Percentiles rank a stretch among this genome's conserved stretches.
These are phyloP conservation scores for Tulasnella calospora DNA, from an alignment of 768 basidiomycete species.

Conservation along the genomic window DNA sequence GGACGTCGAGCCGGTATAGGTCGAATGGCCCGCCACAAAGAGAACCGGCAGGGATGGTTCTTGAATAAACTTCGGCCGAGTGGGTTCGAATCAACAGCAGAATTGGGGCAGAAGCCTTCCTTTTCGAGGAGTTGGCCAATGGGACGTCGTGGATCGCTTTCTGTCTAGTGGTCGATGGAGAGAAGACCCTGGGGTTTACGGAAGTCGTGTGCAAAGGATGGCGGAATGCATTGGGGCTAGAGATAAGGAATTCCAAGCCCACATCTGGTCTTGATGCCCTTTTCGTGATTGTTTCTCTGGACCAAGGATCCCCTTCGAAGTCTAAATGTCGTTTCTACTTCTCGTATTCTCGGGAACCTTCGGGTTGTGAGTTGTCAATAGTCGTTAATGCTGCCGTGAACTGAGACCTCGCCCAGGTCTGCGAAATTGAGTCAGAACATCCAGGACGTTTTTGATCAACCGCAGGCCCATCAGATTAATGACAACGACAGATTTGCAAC, in stretches of 20 bases:
- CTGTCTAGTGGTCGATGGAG: neutral
- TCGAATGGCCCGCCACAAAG: neutral
- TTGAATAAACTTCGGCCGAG: constrained; percentile 1
- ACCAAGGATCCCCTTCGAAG: neutral
- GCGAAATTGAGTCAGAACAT: neutral
- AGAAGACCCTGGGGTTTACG: neutral
- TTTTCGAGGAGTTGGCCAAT: neutral
- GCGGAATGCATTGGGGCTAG: neutral
- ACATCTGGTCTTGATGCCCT: neutral
- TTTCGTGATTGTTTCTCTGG: neutral
- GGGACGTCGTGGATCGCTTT: neutral
- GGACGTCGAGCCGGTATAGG: neutral
- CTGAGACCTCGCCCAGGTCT: too few species aligned
- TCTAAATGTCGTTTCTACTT: neutral
- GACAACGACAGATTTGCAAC: neutral
- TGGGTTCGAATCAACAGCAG: neutral
- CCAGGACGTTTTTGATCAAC: neutral
- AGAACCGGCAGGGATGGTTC: neutral
- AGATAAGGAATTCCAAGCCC: neutral
- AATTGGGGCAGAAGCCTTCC: constrained; percentile 7
- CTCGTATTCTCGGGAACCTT: constrained; percentile 3
- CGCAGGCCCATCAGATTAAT: neutral
- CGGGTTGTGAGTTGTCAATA: neutral
- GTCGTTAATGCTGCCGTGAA: neutral
- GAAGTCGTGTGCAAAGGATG: constrained; percentile 2